Conservation (phyloP, 768 basidiomycete species). For the Strobilomyces dryophilus region DNA sequence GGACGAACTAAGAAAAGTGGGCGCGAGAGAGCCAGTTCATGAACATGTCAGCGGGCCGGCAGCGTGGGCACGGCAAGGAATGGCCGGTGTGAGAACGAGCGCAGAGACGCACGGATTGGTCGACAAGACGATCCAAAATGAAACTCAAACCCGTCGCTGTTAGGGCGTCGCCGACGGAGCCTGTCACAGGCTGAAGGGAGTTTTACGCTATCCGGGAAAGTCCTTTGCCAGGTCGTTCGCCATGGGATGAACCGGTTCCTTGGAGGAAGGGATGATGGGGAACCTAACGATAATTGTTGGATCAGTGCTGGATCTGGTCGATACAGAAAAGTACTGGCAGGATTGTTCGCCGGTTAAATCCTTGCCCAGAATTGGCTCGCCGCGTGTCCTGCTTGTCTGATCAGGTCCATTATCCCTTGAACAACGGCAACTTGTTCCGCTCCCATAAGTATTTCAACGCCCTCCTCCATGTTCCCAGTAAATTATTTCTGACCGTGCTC, state of each 20-base stretch:
- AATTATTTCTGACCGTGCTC: slow-evolving; percentile 26
- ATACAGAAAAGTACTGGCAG: slow-evolving; percentile 2
- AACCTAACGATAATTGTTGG: slow-evolving; percentile 7
- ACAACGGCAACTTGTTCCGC: slow-evolving; percentile 19
- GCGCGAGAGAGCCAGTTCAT: background rate
- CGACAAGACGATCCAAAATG: slow-evolving; percentile 29
- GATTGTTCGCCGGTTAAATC: slow-evolving; percentile 18
- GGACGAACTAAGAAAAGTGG: background rate
- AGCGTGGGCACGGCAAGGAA: slow-evolving; percentile 13
- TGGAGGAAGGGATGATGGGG: slow-evolving; percentile 3
- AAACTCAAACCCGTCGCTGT: slow-evolving; percentile 29
- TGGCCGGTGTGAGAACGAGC: slow-evolving; percentile 28
- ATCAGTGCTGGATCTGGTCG: slow-evolving; percentile 15
- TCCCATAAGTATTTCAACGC: slow-evolving; percentile 30
- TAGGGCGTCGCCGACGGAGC: slow-evolving; percentile 21
- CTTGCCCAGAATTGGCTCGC: slow-evolving; percentile 21
- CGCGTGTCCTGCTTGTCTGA: slow-evolving; percentile 26
- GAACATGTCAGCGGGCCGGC: slow-evolving; percentile 1
- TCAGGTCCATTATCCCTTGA: slow-evolving; percentile 25
- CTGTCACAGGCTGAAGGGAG: slow-evolving; percentile 5
- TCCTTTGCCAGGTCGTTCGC: slow-evolving; percentile 6
- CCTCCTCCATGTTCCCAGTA: slow-evolving; percentile 26
- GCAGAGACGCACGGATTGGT: slow-evolving; percentile 3
- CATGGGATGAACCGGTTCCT: slow-evolving; percentile 15
- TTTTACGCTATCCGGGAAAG: slow-evolving; percentile 8